Evolutionary conservation across 179 eudicot genomes (phyloP).

Genomic region (Sideroxylon spinosum): DNA sequence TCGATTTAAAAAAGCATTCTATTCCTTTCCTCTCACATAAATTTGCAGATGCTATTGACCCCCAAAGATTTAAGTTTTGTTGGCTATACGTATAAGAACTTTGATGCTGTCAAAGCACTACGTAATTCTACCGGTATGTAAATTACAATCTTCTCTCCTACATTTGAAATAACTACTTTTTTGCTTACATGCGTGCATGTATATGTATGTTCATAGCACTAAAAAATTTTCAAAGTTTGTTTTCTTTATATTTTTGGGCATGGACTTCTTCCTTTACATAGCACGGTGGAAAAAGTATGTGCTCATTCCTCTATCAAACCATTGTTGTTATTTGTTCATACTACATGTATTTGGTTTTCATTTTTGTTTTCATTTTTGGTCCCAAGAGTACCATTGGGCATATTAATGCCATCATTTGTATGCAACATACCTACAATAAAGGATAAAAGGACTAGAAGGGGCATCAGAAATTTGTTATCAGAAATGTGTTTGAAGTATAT

Average conservation of each 20-base stretch:
- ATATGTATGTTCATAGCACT: conserved; percentile 5
- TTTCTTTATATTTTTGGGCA: not conserved
- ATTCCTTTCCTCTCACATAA: not conserved
- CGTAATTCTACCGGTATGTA: conserved; percentile 51
- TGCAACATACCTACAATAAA: too few species aligned
- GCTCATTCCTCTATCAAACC: not conserved
- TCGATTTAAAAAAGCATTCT: not conserved
- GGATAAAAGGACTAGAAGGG: too few species aligned
- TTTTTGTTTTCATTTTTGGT: too few species aligned
- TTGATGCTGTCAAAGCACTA: conserved; percentile 81
- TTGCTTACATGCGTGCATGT: too few species aligned
- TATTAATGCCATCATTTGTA: too few species aligned
- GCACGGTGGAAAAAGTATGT: not conserved
- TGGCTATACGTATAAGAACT: conserved; percentile 89
- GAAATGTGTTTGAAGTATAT: too few species aligned
- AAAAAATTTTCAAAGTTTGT: not conserved
- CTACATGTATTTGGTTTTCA: too few species aligned
- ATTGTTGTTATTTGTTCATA: not conserved
- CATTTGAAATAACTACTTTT: not conserved
- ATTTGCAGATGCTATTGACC: conserved; percentile 48
- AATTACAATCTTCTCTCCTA: not conserved
- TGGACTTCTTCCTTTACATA: not conserved
- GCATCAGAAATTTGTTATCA: too few species aligned
- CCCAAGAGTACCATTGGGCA: too few species aligned
- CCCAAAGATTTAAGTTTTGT: conserved; percentile 86